Percentiles rank a stretch among this genome's conserved stretches.
phyloP scores from a whole-genome alignment of 495 filamentous ascomycete genomes.

The Chaetomium tenue region DNA sequence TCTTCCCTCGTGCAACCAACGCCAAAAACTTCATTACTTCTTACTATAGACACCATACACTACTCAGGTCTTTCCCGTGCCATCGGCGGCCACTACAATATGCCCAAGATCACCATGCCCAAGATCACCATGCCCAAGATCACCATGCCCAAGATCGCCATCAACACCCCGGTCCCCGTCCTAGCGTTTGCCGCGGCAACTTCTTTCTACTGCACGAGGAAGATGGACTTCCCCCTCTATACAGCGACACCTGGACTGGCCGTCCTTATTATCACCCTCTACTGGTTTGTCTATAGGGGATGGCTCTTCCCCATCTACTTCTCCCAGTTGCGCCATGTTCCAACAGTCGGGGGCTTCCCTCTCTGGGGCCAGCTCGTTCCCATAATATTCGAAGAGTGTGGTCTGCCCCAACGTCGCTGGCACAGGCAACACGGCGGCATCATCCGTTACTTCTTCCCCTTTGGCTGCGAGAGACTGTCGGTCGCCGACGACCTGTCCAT shows the following conservation, averaged over 20 bases:
- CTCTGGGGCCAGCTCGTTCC: conserved; percentile 32
- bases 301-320: conserved; percentile 27
- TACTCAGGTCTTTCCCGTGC: too few species aligned
- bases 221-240: conserved; percentile 12
- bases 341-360: conserved; percentile 28
- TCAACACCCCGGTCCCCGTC: neutral
- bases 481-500: conserved; percentile 35
- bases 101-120: neutral
- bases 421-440: conserved; percentile 30
- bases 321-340: conserved; percentile 27
- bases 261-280: conserved; percentile 1
- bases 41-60: too few species aligned
- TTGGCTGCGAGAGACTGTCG: conserved; percentile 31
- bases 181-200: neutral
- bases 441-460: conserved; percentile 34
- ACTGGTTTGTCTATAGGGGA: conserved; percentile 21
- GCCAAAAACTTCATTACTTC: too few species aligned
- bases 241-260: neutral
- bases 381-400: conserved; percentile 33
- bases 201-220: conserved; percentile 15
- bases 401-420: conserved; percentile 33
- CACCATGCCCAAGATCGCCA: neutral
- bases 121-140: too few species aligned
- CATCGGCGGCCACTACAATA: neutral
- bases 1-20: too few species aligned